Evolutionary conservation across 768 basidiomycete species (phyloP), one percentile per base, ranked within the genome.

Genomic region (Podaxis mareebaensis): DNA sequence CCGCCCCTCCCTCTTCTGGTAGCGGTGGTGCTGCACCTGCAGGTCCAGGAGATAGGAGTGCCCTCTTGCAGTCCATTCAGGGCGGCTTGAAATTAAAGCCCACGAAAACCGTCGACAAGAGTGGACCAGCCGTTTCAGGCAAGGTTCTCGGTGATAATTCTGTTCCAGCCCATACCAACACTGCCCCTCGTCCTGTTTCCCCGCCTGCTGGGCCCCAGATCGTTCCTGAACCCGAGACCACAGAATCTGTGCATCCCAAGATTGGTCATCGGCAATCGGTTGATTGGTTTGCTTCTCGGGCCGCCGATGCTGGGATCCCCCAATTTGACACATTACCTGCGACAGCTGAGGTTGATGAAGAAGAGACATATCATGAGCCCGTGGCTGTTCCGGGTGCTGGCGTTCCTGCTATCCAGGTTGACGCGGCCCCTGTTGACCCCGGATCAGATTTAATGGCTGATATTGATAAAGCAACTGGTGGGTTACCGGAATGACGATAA

Each of bases 221-320:
- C 4, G 71, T 76, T 13, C 68, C 78, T 26, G 64, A 70, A 7
- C 66, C 75, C 1, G 75, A 74, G 73, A 65, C 53, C 3, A 52
- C 70, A 12, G 70, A 66, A 2, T 68, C 61, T 20, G 53, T 38
- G 1, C 60, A 63, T 39, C 71, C 72, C 3, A 71, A 66, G 53
- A 70, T 81, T 38, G 81, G 75, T 60, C 84, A 90, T 68, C 80
- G 88, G 64, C 90, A 95, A 73, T 90, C 89, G 6, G 90, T 96
- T 3, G 95, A 94, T 69, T 99, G 96, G 96, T 95, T 93, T 71
- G 84, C 88, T 56, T 90, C 89, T 36, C 81, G 96, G 12, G 95
- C 96, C 12, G 91, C 90, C 42, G 89, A 96, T 76, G 77, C 77
- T 40, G 83, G 80, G 39, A 70, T 71, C 33, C 64, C 68, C 66